These are phyloP conservation scores for Boletus subcaerulescens DNA, from an alignment of 768 basidiomycete genomes.

Conservation along the genomic window DNA sequence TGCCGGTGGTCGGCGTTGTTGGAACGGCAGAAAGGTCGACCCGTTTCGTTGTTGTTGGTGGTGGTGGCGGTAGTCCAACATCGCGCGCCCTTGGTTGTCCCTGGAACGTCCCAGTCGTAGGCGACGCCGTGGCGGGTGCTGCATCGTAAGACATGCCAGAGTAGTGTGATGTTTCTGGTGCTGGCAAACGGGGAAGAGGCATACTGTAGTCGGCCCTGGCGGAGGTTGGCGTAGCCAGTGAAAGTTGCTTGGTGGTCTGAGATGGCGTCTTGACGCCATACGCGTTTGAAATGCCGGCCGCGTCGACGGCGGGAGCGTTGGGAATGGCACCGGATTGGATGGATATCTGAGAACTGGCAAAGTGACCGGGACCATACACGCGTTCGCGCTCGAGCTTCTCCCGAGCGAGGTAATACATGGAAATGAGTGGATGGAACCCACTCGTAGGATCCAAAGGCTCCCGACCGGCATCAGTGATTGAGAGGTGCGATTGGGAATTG, in stretches of 20 bases:
- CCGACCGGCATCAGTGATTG: slow-evolving; percentile 45
- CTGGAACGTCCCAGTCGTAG: slow-evolving; percentile 57
- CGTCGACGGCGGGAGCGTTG: slow-evolving; percentile 18
- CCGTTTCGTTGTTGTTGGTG: slow-evolving; percentile 27
- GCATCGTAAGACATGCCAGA: slow-evolving; percentile 80
- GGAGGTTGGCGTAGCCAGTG: slow-evolving; percentile 27
- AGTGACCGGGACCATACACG: slow-evolving; percentile 91
- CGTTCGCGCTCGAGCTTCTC: slow-evolving; percentile 95
- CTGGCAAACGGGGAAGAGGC: slow-evolving; percentile 76
- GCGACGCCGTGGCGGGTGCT: slow-evolving; percentile 44
- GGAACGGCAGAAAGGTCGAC: slow-evolving; percentile 27
- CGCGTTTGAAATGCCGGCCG: slow-evolving; percentile 13
- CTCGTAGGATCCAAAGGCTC: slow-evolving; percentile 77
- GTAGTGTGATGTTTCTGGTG: slow-evolving; percentile 78
- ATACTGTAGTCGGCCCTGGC: slow-evolving; percentile 73
- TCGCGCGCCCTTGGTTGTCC: slow-evolving; percentile 67
- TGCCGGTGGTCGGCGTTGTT: slow-evolving; percentile 26
- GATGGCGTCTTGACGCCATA: slow-evolving; percentile 29
- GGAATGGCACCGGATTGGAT: slow-evolving; percentile 36
- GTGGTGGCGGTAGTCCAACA: slow-evolving; percentile 46
- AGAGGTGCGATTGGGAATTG: slow-evolving; percentile 54
- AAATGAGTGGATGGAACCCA: slow-evolving; percentile 92
- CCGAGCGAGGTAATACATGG: slow-evolving; percentile 93
- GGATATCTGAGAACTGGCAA: slow-evolving; percentile 88
- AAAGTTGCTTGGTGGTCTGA: slow-evolving; percentile 31